Evolutionary conservation across 2,329 filamentous ascomycete species (phyloP).

Genomic region (Beauveria sp.): DNA sequence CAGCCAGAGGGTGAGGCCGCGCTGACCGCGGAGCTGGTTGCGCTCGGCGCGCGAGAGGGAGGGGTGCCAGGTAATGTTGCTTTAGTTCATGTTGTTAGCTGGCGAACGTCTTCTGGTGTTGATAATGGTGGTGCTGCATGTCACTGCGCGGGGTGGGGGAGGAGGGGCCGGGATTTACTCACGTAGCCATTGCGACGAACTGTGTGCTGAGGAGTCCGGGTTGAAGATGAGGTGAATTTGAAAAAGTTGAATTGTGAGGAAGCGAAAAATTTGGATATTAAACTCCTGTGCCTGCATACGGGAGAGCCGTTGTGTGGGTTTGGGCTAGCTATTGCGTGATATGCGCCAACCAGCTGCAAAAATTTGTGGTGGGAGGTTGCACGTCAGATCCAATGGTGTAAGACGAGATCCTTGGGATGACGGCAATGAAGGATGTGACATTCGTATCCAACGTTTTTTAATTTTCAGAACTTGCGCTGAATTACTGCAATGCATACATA

Average conservation of each 20-base stretch:
- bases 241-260: not conserved
- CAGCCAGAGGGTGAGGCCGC: slow-evolving; percentile 94
- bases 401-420: not conserved
- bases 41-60: slow-evolving; percentile 74
- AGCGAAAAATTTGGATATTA: not conserved
- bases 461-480: not conserved
- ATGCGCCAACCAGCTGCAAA: not conserved
- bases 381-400: slow-evolving; percentile 2
- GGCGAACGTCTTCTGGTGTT: slow-evolving; percentile 4
- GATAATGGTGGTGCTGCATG: slow-evolving; percentile 9
- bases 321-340: slow-evolving; percentile 12
- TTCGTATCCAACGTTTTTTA: no score
- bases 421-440: not conserved
- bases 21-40: slow-evolving; percentile 67
- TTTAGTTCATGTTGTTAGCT: slow-evolving; percentile 36
- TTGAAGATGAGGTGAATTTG: not conserved
- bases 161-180: slow-evolving; percentile 15
- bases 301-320: slow-evolving; percentile 4
- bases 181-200: slow-evolving; percentile 26
- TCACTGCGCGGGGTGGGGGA: slow-evolving; percentile 11
- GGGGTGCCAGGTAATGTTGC: slow-evolving; percentile 87
- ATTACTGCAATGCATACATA: not conserved
- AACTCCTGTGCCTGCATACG: not conserved
- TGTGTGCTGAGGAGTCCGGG: not conserved
- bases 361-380: not conserved